Base-by-base conservation (phyloP, 768 basidiomycete genomes). In the Rhodotorula paludigena region DNA sequence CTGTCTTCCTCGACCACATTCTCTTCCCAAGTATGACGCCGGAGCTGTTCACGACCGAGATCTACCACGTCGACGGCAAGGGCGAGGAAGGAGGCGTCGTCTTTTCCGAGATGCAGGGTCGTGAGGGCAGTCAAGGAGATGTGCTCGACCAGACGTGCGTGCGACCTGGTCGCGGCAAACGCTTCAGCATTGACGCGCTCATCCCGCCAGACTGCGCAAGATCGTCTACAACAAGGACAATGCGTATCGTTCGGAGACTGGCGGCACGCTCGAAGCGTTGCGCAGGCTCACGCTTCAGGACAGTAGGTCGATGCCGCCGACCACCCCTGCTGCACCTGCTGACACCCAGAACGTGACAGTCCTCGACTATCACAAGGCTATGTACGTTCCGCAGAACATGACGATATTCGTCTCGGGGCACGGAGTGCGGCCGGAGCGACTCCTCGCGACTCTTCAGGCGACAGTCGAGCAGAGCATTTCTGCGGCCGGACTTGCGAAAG, bases 231-330 rank as follows among this genome's bases (percentile, higher is more conserved):
- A 89, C 30, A 78, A 82, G 39, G 84, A 82, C 16, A 97, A 89
- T 76, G 94, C 86, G 18, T 99, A 98, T 76, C 85, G 92, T 32
- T 93, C 90, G 74, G 96, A 99, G 82, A 97, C 93, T 0, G 96
- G 96, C 32, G 94, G 94, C 36, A 80, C 96, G 51, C 92, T 96
- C 90, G 85, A 89, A 66, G 89, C 90, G 5, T 80, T 99, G 36
- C 84, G 94, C 33, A 84, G 85, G 23, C 81, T 99, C 66, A 87
- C 85, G 1, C 86, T 91, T 25, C 86, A 94, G 69, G 86, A 94
- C 82, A 96, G 92, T 93, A 79, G 69, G 25, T 35, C 23, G 2
- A n/a, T 16, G 21, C 25, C 54, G 2, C 9, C 25, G 30, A 48
- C 25, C 45, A 25, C 35, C 6, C 30, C 8, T 36, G 9, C 21